phyloP scores from a whole-genome alignment of 345 rosid genomes.

The Gossypium ekmanianum region DNA sequence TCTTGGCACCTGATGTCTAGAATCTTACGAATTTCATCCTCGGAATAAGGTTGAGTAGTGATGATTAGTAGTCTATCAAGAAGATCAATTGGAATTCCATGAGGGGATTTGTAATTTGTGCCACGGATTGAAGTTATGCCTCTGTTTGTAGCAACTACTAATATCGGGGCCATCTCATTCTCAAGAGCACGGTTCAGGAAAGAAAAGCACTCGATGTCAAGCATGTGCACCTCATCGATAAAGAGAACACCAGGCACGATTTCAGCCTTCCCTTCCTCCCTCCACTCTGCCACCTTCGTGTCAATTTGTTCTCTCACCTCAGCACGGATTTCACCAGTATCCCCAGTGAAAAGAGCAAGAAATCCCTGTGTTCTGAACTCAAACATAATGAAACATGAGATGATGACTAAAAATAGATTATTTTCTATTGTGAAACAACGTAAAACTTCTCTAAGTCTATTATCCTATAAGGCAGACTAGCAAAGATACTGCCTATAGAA shows the following conservation, averaged over 20 bases:
- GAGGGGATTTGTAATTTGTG: constrained; percentile 88
- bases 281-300: constrained; percentile 96
- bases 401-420: not conserved
- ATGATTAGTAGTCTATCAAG: constrained; percentile 90
- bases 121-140: constrained; percentile 91
- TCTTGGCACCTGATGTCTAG: constrained; percentile 91
- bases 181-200: constrained; percentile 93
- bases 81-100: constrained; percentile 93
- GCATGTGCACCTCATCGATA: constrained; percentile 98
- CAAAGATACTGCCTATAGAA: not conserved
- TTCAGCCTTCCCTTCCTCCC: constrained; percentile 97
- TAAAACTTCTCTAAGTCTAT: not conserved
- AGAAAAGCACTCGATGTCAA: constrained; percentile 97
- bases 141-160: constrained; percentile 90
- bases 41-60: constrained; percentile 73
- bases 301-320: constrained; percentile 95
- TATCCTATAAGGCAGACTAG: not conserved
- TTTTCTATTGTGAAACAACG: not conserved
- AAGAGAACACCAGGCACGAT: constrained; percentile 95
- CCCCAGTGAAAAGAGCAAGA: constrained; percentile 92
- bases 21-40: constrained; percentile 72
- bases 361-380: constrained; percentile 82
- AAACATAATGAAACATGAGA: constrained; percentile 4
- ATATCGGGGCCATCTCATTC: constrained; percentile 93
- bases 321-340: constrained; percentile 92